Evolutionary conservation across 257 asterid genomes (phyloP).

Genomic region (Oldenlandia corymbosa): DNA sequence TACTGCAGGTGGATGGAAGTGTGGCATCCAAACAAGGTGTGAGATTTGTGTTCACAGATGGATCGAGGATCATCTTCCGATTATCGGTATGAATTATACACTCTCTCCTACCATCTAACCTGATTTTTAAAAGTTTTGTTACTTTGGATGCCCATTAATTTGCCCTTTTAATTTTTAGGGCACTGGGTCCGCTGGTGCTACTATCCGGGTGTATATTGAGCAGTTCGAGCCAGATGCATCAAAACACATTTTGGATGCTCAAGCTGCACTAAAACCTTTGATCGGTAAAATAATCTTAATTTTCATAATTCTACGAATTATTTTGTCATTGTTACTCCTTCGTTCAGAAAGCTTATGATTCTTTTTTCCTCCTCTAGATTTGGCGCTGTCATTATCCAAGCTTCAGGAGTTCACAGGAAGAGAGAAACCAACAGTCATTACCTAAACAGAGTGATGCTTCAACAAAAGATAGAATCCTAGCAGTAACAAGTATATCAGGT

Average conservation of each 20-base stretch:
- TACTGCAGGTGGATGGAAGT: constrained; percentile 83
- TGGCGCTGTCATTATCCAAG: constrained; percentile 74
- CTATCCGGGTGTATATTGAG: constrained; percentile 75
- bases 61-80: constrained; percentile 87
- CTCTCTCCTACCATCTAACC: no score
- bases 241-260: constrained; percentile 79
- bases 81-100: constrained; percentile 54
- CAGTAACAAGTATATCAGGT: constrained; percentile 2
- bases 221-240: constrained; percentile 82
- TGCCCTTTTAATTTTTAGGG: constrained; percentile 42
- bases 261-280: constrained; percentile 70
- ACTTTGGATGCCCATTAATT: constrained; percentile 13
- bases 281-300: constrained; percentile 44
- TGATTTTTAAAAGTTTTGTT: background rate
- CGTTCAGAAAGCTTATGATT: constrained; percentile 8
- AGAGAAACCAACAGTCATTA: constrained; percentile 92
- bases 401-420: constrained; percentile 88
- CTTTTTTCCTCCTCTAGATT: constrained; percentile 37
- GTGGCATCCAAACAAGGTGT: constrained; percentile 85
- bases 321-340: background rate
- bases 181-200: constrained; percentile 98
- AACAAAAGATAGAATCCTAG: background rate
- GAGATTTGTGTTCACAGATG: constrained; percentile 82
- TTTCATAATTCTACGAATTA: background rate
- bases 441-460: constrained; percentile 36